phyloP scores from a whole-genome alignment of 192 early-diverging fungal species.

The Pilobolus umbonatus region DNA sequence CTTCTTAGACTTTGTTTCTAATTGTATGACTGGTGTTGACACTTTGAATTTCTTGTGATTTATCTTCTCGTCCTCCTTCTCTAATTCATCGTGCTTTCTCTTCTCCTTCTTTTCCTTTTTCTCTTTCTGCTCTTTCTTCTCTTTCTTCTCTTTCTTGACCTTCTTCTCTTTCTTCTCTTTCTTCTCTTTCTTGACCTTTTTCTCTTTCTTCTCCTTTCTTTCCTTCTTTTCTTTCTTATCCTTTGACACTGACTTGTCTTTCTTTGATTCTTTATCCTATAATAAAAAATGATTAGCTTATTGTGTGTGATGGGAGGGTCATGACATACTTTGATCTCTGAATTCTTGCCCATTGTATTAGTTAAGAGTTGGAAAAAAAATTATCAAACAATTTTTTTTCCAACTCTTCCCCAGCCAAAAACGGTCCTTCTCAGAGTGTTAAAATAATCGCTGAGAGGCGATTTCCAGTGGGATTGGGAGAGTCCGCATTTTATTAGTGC shows the following conservation, averaged over 20 bases:
- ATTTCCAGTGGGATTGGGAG: no score
- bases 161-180: conserved; percentile 9
- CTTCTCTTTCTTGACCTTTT: conserved; percentile 6
- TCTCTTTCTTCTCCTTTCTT: conserved; percentile 5
- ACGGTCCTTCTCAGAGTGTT: no score
- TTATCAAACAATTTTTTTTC: neutral
- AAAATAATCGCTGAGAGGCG: no score
- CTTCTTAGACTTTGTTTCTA: neutral
- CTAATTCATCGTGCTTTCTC: conserved; percentile 13
- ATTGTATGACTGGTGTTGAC: neutral
- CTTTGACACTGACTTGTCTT: no score
- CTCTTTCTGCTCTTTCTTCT: conserved; percentile 6
- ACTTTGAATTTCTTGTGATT: conserved; percentile 11
- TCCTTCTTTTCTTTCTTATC: neutral
- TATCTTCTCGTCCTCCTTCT: conserved; percentile 2
- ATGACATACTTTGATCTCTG: no score
- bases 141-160: conserved; percentile 1
- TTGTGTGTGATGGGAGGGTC: no score
- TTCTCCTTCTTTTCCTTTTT: conserved; percentile 29
- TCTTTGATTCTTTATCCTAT: no score
- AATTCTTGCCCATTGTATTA: no score
- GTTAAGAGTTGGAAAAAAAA: no score
- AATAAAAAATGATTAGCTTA: neutral
- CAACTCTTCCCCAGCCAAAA: no score
- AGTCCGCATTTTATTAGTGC: no score